These are phyloP conservation scores for Corylus heterophylla DNA, from an alignment of 306 rosid genomes.

Conservation along the genomic window DNA sequence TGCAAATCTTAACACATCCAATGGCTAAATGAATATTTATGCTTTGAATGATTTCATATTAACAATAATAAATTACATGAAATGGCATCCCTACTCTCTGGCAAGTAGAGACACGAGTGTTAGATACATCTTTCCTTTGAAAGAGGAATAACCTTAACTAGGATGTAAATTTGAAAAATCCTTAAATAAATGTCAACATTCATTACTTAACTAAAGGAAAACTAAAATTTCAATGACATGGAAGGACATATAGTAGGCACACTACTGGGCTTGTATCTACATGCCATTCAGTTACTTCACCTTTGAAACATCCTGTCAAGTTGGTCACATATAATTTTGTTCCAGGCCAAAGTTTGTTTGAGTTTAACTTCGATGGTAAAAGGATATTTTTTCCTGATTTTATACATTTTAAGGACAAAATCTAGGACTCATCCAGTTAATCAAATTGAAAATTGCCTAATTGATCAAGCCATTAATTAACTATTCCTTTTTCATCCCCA, in stretches of 20 bases:
- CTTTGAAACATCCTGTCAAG: not conserved
- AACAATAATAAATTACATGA: too few species aligned
- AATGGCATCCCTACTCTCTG: too few species aligned
- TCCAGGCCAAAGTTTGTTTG: not conserved
- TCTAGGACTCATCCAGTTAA: not conserved
- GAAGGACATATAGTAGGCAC: not conserved
- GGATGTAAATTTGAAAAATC: too few species aligned
- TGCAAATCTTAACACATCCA: not conserved
- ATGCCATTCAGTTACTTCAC: not conserved
- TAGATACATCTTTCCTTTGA: too few species aligned
- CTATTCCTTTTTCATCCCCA: not conserved
- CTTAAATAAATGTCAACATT: too few species aligned
- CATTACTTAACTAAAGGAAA: not conserved
- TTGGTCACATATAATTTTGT: not conserved
- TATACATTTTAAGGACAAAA: not conserved
- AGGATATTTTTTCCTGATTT: not conserved
- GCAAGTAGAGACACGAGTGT: too few species aligned
- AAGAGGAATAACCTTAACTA: too few species aligned
- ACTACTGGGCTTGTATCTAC: too few species aligned
- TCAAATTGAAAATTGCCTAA: not conserved
- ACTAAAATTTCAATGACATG: too few species aligned
- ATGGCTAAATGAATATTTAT: not conserved
- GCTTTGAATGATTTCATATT: not conserved
- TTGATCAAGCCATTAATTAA: not conserved
- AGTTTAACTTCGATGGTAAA: not conserved